Evolutionary conservation across 2,329 filamentous ascomycete genomes (phyloP).

Genomic region (Pleoardoris graminearum): DNA sequence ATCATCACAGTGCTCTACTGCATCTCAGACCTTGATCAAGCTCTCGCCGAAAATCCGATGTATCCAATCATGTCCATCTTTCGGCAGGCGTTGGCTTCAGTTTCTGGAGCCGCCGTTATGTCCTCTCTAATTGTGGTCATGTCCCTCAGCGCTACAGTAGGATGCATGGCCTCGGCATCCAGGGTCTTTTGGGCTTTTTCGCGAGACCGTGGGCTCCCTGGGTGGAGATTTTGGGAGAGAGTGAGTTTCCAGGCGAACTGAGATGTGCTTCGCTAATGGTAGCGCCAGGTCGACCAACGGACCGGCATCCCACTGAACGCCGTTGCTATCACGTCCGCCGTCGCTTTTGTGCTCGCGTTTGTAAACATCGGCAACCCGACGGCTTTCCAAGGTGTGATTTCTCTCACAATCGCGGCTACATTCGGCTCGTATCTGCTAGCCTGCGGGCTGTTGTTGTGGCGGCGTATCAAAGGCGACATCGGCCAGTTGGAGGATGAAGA

Average conservation of each 20-base stretch:
- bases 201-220: conserved; percentile 30
- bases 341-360: conserved; percentile 48
- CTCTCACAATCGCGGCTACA: conserved; percentile 6
- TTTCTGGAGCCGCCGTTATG: conserved; percentile 50
- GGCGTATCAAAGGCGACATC: conserved; percentile 2
- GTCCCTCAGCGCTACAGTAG: conserved; percentile 33
- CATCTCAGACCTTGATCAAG: conserved; percentile 35
- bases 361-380: conserved; percentile 49
- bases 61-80: conserved; percentile 52
- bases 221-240: conserved; percentile 27
- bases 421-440: conserved; percentile 13
- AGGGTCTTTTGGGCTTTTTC: conserved; percentile 43
- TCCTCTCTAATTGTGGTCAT: conserved; percentile 25
- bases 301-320: conserved; percentile 32
- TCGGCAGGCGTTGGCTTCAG: conserved; percentile 15
- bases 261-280: conserved; percentile 22
- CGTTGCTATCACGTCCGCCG: conserved; percentile 22
- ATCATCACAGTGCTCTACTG: conserved; percentile 40
- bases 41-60: conserved; percentile 9
- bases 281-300: background rate
- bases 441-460: conserved; percentile 9
- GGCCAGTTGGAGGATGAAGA: background rate
- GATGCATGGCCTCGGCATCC: conserved; percentile 37
- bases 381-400: conserved; percentile 9
- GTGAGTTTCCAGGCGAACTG: background rate